phyloP scores from a whole-genome alignment of 768 basidiomycete species.

The Pleurotus citrinopileatus region DNA sequence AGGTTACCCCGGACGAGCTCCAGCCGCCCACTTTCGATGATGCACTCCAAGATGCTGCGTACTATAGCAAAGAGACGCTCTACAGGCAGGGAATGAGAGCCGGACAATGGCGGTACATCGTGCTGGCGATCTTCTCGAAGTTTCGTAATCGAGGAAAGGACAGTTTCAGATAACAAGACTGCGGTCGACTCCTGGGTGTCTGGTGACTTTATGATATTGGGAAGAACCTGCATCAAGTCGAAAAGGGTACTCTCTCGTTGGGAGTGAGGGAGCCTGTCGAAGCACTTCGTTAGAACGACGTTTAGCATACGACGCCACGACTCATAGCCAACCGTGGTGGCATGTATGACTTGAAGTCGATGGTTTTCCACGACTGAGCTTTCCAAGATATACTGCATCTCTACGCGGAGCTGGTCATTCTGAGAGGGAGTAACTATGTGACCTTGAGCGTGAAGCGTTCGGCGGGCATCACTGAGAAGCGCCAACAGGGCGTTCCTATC shows the following conservation, averaged over 20 bases:
- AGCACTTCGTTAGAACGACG: slow-evolving; percentile 83
- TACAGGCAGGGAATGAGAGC: slow-evolving; percentile 68
- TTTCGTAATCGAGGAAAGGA: slow-evolving; percentile 82
- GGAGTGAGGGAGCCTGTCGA: slow-evolving; percentile 77
- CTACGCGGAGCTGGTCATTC: slow-evolving; percentile 61
- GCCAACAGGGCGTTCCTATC: slow-evolving; percentile 71
- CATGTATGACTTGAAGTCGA: slow-evolving; percentile 73
- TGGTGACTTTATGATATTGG: slow-evolving; percentile 59
- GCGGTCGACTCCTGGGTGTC: slow-evolving; percentile 71
- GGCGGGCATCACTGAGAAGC: slow-evolving; percentile 60
- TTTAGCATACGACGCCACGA: slow-evolving; percentile 87
- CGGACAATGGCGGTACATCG: slow-evolving; percentile 64
- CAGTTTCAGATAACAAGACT: slow-evolving; percentile 79
- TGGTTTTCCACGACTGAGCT: slow-evolving; percentile 89
- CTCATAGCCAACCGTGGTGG: slow-evolving; percentile 68
- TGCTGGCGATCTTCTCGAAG: slow-evolving; percentile 80
- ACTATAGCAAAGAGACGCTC: slow-evolving; percentile 79
- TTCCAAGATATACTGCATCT: slow-evolving; percentile 75
- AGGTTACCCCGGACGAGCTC: slow-evolving; percentile 92
- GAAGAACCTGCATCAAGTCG: slow-evolving; percentile 83
- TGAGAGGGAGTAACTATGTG: slow-evolving; percentile 60
- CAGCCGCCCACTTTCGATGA: slow-evolving; percentile 71
- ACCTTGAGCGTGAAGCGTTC: slow-evolving; percentile 65
- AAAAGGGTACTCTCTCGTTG: slow-evolving; percentile 87
- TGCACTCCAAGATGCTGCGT: slow-evolving; percentile 68